phyloP scores from a whole-genome alignment of 306 rosid genomes.

The Glycine tomentella region DNA sequence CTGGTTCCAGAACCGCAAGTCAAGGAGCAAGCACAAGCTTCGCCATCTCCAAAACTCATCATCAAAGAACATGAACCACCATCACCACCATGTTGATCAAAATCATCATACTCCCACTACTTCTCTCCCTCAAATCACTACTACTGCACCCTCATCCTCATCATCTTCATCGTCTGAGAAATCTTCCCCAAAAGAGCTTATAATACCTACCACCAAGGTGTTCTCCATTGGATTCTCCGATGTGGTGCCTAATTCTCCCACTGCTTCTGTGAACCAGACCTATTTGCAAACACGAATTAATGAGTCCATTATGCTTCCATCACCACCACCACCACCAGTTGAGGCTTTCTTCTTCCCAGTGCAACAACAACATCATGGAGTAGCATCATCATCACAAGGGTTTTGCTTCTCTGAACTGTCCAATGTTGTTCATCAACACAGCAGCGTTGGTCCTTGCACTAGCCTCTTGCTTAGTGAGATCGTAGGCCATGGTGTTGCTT shows the following conservation, averaged over 20 bases:
- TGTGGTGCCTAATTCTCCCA: conserved; percentile 61
- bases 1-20: conserved; percentile 97
- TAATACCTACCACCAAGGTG: conserved; percentile 39
- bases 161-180: conserved; percentile 78
- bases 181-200: conserved; percentile 60
- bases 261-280: conserved; percentile 59
- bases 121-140: conserved; percentile 17
- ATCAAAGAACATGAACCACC: conserved; percentile 55
- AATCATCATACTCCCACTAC: conserved; percentile 41
- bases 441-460: conserved; percentile 59
- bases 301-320: conserved; percentile 45
- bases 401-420: conserved; percentile 79
- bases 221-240: conserved; percentile 66
- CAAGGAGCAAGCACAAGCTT: conserved; percentile 95
- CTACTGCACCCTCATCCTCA: conserved; percentile 29
- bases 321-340: neutral
- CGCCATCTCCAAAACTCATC: conserved; percentile 70
- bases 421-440: conserved; percentile 49
- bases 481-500: conserved; percentile 49
- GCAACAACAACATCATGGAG: conserved; percentile 38
- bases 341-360: conserved; percentile 70
- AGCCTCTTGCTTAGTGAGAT: conserved; percentile 74
- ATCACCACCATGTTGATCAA: neutral
- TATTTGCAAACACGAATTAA: conserved; percentile 45
- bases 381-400: conserved; percentile 54